A percentile compares a stretch with the other conserved stretches of the same genome.
phyloP scores from a whole-genome alignment of 441 rosid species.

The Pelargonium fulgidum region DNA sequence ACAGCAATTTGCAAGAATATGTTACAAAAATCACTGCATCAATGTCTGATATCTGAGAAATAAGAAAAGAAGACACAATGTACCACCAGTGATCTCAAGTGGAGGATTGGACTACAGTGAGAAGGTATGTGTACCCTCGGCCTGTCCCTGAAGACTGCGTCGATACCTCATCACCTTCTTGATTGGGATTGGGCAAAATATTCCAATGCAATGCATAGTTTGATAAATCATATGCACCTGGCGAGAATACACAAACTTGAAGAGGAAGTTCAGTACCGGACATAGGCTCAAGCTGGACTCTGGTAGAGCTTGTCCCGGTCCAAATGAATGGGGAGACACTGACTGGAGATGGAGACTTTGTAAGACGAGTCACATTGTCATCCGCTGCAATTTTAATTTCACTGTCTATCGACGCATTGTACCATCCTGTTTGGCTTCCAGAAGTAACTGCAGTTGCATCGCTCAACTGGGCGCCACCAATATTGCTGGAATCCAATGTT shows the following conservation, averaged over 20 bases:
- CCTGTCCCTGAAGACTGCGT: conserved; percentile 49
- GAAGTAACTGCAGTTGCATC: conserved; percentile 29
- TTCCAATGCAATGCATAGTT: conserved; percentile 72
- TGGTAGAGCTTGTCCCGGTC: conserved; percentile 74
- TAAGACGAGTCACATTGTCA: conserved; percentile 27
- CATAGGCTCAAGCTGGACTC: conserved; percentile 45
- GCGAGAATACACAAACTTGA: conserved; percentile 67
- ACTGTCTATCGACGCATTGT: conserved; percentile 36
- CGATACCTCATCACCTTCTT: conserved; percentile 26
- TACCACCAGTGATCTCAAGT: conserved; percentile 28
- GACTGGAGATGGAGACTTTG: conserved; percentile 36
- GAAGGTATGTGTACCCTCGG: conserved; percentile 60
- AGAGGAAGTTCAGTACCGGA: conserved; percentile 55
- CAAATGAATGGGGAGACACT: conserved; percentile 67
- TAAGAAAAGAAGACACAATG: not conserved
- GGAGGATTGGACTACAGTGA: conserved; percentile 59
- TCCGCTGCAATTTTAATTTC: conserved; percentile 52
- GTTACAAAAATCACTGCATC: conserved; percentile 28
- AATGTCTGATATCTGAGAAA: not conserved
- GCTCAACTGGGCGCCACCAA: conserved; percentile 19
- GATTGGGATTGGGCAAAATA: conserved; percentile 23
- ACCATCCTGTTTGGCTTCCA: conserved; percentile 69
- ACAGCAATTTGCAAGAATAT: conserved; percentile 28
- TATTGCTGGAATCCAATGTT: conserved; percentile 37
- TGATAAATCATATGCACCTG: conserved; percentile 69